Conservation (phyloP, 441 rosid genomes). For the Rhodomyrtus psidioides region DNA sequence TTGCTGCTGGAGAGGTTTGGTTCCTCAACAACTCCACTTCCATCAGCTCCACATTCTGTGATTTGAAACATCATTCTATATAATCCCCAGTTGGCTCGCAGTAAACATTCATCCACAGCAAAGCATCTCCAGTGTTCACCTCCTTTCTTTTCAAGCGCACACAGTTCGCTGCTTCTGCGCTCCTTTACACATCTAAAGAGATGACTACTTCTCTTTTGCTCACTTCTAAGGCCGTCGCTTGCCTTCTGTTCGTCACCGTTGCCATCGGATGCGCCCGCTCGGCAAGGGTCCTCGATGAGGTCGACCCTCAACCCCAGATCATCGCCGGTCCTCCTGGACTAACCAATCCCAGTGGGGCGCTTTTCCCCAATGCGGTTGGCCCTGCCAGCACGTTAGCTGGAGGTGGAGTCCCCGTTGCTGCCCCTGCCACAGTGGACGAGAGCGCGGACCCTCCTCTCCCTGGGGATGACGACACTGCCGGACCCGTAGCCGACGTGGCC, state of each 20-base stretch:
- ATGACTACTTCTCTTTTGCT: background rate
- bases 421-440: background rate
- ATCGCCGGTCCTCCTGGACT: background rate
- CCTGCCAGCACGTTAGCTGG: background rate
- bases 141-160: too few species aligned
- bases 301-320: background rate
- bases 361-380: background rate
- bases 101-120: background rate
- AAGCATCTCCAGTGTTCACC: background rate
- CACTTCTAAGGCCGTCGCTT: background rate
- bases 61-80: background rate
- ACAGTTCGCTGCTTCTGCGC: background rate
- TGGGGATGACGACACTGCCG: background rate
- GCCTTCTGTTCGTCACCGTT: background rate
- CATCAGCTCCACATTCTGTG: background rate
- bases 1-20: background rate
- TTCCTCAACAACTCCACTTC: background rate
- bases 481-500: background rate
- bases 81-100: background rate
- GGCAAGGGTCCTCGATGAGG: too few species aligned
- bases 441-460: background rate
- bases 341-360: background rate
- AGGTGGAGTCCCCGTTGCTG: background rate
- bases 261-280: background rate
- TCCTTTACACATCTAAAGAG: background rate